Conservation (phyloP, 2,329 filamentous ascomycete genomes). For the Diaporthe nobilis region DNA sequence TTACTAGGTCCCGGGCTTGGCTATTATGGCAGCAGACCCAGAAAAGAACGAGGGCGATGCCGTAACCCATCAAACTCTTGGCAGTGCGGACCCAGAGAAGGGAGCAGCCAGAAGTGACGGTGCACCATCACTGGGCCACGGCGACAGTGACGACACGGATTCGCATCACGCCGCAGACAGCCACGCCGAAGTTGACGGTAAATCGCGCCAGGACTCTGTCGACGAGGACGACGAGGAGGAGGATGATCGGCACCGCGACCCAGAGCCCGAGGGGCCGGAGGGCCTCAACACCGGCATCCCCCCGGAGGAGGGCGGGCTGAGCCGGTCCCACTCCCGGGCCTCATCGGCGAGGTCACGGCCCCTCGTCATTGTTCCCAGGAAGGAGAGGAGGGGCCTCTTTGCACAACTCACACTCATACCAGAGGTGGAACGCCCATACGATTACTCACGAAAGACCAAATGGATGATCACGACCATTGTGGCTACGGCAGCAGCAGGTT, state of each 20-base stretch:
- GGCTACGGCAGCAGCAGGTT: conserved; percentile 81
- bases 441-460: conserved; percentile 82
- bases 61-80: background rate
- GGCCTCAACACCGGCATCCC: conserved; percentile 36
- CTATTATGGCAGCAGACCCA: conserved; percentile 34
- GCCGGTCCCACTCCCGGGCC: conserved; percentile 49
- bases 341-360: conserved; percentile 58
- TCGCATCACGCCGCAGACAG: conserved; percentile 28
- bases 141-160: conserved; percentile 22
- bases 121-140: conserved; percentile 5
- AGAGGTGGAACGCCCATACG: conserved; percentile 82
- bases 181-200: conserved; percentile 8
- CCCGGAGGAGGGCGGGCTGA: conserved; percentile 27
- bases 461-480: conserved; percentile 88
- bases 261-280: conserved; percentile 36
- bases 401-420: conserved; percentile 79
- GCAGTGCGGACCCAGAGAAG: conserved; percentile 1
- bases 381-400: conserved; percentile 78
- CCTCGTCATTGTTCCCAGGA: conserved; percentile 58
- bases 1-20: conserved; percentile 1
- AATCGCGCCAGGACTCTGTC: background rate
- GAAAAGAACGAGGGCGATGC: conserved; percentile 30
- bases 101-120: background rate
- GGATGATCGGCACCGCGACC: conserved; percentile 39
- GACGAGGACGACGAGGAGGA: conserved; percentile 40